These are phyloP conservation scores for Huntiella bhutanensis DNA, from an alignment of 2,329 filamentous ascomycete genomes.

Conservation along the genomic window DNA sequence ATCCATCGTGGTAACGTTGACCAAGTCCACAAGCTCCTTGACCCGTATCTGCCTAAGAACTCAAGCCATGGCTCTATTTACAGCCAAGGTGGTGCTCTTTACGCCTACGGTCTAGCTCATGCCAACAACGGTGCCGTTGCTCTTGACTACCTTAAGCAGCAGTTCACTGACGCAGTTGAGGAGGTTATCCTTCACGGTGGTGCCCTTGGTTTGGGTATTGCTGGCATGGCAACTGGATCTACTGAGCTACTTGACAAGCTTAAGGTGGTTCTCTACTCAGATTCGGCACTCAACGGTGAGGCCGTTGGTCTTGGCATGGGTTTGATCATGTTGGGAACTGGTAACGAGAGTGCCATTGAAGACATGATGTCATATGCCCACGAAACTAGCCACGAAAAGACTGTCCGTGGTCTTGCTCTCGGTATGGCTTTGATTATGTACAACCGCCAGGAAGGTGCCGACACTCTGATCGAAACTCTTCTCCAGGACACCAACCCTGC, in stretches of 20 bases:
- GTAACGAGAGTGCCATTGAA: constrained; percentile 78
- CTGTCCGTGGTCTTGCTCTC: constrained; percentile 82
- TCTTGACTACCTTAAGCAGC: constrained; percentile 55
- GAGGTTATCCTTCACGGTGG: constrained; percentile 96
- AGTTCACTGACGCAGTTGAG: constrained; percentile 59
- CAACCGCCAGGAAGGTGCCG: constrained; percentile 80
- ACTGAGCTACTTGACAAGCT: constrained; percentile 82
- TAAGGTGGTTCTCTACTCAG: constrained; percentile 71
- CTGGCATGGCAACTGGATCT: constrained; percentile 90
- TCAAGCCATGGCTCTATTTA: constrained; percentile 74
- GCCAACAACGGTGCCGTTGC: constrained; percentile 93
- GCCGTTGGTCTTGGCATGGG: constrained; percentile 93
- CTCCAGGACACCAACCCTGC: constrained; percentile 87
- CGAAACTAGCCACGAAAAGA: constrained; percentile 97
- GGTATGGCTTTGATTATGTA: constrained; percentile 99
- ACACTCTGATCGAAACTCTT: constrained; percentile 83
- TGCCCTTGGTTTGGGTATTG: constrained; percentile 84
- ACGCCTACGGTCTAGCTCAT: constrained; percentile 88
- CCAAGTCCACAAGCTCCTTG: constrained; percentile 80
- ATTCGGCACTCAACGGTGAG: constrained; percentile 92
- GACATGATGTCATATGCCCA: constrained; percentile 97
- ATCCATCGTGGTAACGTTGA: constrained; percentile 91
- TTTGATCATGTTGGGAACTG: constrained; percentile 95
- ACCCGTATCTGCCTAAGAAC: constrained; percentile 74
- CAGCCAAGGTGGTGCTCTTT: constrained; percentile 88